These are phyloP conservation scores for Musa acuminata DNA, from an alignment of 176 grass and related monocot species.

Conservation along the genomic window DNA sequence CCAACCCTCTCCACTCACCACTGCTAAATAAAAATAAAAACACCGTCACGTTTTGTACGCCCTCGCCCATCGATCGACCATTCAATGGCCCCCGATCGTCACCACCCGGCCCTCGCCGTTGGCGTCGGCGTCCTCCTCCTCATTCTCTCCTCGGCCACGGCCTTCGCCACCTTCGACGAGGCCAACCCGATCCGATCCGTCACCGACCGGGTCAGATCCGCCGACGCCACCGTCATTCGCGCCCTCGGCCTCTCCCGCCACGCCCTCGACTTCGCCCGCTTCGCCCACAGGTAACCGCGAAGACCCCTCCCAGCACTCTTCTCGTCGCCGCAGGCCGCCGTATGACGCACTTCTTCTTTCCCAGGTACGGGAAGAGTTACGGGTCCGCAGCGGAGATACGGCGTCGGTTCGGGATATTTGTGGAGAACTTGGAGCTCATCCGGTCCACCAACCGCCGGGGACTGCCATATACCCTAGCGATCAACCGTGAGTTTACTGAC, in stretches of 20 bases:
- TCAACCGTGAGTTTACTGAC: conserved; percentile 47
- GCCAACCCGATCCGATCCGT: conserved; percentile 59
- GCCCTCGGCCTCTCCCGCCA: conserved; percentile 55
- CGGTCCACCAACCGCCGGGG: conserved; percentile 53
- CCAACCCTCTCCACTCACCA: no score
- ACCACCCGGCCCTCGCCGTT: not conserved
- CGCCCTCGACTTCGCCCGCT: conserved; percentile 60
- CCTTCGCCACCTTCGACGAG: not conserved
- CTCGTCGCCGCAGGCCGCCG: not conserved
- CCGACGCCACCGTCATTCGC: conserved; percentile 42
- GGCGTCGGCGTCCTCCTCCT: not conserved
- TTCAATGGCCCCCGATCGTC: not conserved
- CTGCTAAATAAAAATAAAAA: no score
- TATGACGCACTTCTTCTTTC: not conserved
- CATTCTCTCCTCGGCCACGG: conserved; percentile 24
- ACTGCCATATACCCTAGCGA: conserved; percentile 67
- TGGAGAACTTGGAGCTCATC: conserved; percentile 61
- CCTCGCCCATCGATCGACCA: not conserved
- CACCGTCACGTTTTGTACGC: no score
- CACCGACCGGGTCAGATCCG: conserved; percentile 36
- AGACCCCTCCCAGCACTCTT: not conserved
- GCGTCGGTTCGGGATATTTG: conserved; percentile 61
- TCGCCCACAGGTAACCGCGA: conserved; percentile 43
- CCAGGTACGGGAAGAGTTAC: conserved; percentile 76
- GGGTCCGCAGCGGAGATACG: conserved; percentile 48